Evolutionary conservation across 495 filamentous ascomycete genomes (phyloP), one percentile per base, ranked within the genome.

Genomic region (Penicillium egyptiacum): DNA sequence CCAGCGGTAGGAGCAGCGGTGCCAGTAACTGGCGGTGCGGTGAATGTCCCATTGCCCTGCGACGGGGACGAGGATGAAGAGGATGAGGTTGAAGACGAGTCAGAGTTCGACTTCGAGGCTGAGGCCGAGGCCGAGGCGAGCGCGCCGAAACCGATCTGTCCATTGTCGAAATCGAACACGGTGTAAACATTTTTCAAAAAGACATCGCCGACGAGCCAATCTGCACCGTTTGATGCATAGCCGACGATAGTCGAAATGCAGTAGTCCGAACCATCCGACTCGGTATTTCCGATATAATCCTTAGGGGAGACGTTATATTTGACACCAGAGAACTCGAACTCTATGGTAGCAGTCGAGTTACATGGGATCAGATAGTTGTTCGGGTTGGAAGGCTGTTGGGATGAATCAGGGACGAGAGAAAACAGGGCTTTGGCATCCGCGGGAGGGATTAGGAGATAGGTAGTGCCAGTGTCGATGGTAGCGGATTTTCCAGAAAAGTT

Each of bases 151-250:
- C 76, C 76, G 37, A 79, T 64, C n/a, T 70, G 65, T 8, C 60
- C 60, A 16, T 75, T 63, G 41, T 79, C 89, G 37, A 80, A 82
- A 67, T 96, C 91, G 62, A 95, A 95, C 20, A 94, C 86, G 22
- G 82, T 74, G 72, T 94, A 94, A n/a, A 95, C 90, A 59, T 95
- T 94, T 74, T 95, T 96, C 55, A 96, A 70, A 61, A 95, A 95
- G 5, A 87, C 81, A 61, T 92, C 91, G 5, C 91, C 91, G 1
- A 94, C 68, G 28, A 96, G 76, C 91, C 91, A 94, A 68, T 78
- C 63, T 16, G 70, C 43, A 25, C 74, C 79, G 47, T 80, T 79
- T 5, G 78, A 70, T 56, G 76, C 69, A 17, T 75, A 61, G n/a
- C 69, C 68, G 6, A 81, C 63, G 54, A 94, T 82, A 42, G 86